A percentile compares a stretch with the other conserved stretches of the same genome.
Conservation (phyloP, 768 basidiomycete genomes). For the Podaxis rugospora region DNA sequence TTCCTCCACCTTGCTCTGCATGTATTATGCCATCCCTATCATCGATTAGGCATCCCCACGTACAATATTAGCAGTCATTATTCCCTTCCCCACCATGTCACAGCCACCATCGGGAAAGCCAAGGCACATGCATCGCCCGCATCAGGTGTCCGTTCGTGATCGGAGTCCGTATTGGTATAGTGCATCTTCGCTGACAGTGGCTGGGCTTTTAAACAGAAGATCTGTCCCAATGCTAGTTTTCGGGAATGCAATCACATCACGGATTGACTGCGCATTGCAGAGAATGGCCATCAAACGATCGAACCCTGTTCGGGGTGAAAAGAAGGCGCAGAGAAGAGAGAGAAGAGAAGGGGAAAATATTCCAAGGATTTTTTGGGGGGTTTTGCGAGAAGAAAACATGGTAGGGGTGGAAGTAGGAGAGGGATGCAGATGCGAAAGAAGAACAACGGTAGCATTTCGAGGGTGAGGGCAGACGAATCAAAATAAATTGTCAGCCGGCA, state of each 20-base stretch:
- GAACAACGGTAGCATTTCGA: background rate
- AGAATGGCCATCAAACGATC: conserved; percentile 92
- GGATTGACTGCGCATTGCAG: conserved; percentile 81
- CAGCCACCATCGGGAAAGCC: background rate
- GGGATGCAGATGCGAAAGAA: background rate
- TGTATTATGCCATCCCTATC: background rate
- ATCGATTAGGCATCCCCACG: background rate
- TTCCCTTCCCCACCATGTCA: background rate
- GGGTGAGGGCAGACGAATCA: background rate
- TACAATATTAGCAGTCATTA: conserved; percentile 2
- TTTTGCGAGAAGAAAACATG: conserved; percentile 13
- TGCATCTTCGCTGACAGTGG: conserved; percentile 44
- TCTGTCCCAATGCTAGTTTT: conserved; percentile 85
- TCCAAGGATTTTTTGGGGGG: background rate
- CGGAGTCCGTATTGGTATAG: conserved; percentile 64
- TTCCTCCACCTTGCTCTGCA: background rate
- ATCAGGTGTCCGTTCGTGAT: conserved; percentile 16
- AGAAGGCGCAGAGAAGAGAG: background rate
- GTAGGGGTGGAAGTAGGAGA: background rate
- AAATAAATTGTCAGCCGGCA: background rate
- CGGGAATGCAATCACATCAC: conserved; percentile 96
- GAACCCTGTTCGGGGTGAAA: conserved; percentile 54
- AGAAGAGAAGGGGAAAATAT: background rate
- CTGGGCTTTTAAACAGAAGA: conserved; percentile 86
- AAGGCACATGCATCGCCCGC: background rate